Conservation (phyloP, 2,329 filamentous ascomycete species). For the Akanthomyces muscarius region DNA sequence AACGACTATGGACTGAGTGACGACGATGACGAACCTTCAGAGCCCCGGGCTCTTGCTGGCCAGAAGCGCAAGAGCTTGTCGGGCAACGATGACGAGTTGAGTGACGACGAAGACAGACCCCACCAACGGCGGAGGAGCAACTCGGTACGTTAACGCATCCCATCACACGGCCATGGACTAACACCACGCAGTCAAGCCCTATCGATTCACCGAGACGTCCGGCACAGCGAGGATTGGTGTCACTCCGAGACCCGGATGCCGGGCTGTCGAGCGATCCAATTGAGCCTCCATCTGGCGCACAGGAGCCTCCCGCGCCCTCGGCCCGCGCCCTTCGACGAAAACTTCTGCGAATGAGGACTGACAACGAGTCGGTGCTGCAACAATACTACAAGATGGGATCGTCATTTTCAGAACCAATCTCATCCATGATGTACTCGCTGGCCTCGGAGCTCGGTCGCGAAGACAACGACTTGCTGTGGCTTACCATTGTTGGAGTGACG, state of each 20-base stretch:
- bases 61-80: conserved; percentile 80
- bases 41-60: conserved; percentile 47
- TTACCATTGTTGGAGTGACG: conserved; percentile 91
- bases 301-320: conserved; percentile 60
- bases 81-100: conserved; percentile 65
- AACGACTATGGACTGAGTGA: conserved; percentile 57
- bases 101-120: conserved; percentile 67
- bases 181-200: conserved; percentile 51
- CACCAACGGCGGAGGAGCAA: conserved; percentile 81
- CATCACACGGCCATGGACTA: not conserved
- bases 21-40: conserved; percentile 41
- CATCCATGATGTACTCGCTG: conserved; percentile 88
- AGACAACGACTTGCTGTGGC: conserved; percentile 94
- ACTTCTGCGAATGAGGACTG: conserved; percentile 68
- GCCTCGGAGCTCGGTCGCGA: conserved; percentile 93
- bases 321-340: conserved; percentile 67
- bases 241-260: conserved; percentile 44
- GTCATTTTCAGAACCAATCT: conserved; percentile 92
- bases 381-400: conserved; percentile 83
- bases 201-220: conserved; percentile 63
- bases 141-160: conserved; percentile 55
- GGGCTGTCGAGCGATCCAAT: conserved; percentile 46
- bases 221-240: conserved; percentile 56
- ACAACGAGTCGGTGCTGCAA: conserved; percentile 72
- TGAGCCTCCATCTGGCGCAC: conserved; percentile 55